Evolutionary conservation across 1,139 yeast genomes (phyloP).

Genomic region (Scheffersomyces lignicola): DNA sequence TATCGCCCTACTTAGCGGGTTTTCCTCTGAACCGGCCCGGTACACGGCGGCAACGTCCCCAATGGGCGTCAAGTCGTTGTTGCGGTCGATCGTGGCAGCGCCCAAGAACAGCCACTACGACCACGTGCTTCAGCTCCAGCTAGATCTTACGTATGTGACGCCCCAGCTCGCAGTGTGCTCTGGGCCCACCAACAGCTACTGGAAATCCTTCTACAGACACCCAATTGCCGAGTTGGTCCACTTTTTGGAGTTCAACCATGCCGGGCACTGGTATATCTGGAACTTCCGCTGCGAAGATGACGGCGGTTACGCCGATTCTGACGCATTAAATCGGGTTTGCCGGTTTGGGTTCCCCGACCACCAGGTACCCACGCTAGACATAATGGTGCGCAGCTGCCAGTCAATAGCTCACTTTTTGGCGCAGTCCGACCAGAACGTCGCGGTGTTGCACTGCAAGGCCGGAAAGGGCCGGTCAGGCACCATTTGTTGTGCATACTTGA

Average conservation of each 20-base stretch:
- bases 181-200: slow-evolving; percentile 57
- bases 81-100: slow-evolving; percentile 17
- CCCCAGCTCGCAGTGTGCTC: slow-evolving; percentile 67
- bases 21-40: no score
- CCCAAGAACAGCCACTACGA: slow-evolving; percentile 29
- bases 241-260: slow-evolving; percentile 52
- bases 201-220: slow-evolving; percentile 55
- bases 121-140: slow-evolving; percentile 19
- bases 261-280: slow-evolving; percentile 67
- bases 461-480: slow-evolving; percentile 94
- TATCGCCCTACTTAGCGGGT: no score
- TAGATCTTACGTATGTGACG: slow-evolving; percentile 68
- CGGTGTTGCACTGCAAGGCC: slow-evolving; percentile 82
- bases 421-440: slow-evolving; percentile 42
- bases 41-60: no score
- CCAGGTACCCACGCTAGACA: slow-evolving; percentile 64
- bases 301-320: slow-evolving; percentile 45
- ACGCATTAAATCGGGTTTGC: slow-evolving; percentile 28
- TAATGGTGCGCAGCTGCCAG: slow-evolving; percentile 44
- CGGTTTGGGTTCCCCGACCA: slow-evolving; percentile 74
- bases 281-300: slow-evolving; percentile 65
- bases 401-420: slow-evolving; percentile 47
- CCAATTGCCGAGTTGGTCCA: slow-evolving; percentile 50
- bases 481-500: slow-evolving; percentile 67
- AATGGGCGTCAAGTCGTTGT: no score